Conservation (phyloP, 179 eudicot genomes). For the Beta macrorhiza region DNA sequence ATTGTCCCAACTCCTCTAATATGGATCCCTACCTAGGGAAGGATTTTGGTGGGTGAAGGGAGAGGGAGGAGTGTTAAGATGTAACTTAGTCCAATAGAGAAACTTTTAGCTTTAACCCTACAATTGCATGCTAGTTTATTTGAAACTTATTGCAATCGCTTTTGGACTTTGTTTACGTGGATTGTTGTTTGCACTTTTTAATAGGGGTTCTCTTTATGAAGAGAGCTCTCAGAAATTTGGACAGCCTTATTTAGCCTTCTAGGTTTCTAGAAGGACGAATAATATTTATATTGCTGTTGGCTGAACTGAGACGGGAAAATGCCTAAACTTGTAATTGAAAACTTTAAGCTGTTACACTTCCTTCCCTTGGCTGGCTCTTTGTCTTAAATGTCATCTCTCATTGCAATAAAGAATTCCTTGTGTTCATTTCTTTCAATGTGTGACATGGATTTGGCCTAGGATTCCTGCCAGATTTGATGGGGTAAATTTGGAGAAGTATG, state of each 20-base stretch:
- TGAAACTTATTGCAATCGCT: not conserved
- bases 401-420: no score
- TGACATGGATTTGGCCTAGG: no score
- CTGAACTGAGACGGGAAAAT: not conserved
- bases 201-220: not conserved
- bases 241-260: no score
- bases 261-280: not conserved
- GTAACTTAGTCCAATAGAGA: not conserved
- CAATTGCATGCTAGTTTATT: not conserved
- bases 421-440: no score
- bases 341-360: no score
- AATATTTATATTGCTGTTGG: not conserved
- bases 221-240: not conserved
- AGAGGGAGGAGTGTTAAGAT: no score
- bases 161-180: not conserved
- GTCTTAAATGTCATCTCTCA: no score
- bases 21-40: not conserved
- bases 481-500: no score
- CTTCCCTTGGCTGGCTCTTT: no score
- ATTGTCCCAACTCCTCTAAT: not conserved
- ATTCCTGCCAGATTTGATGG: no score
- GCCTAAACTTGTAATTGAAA: no score
- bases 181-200: not conserved
- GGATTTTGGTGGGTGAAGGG: not conserved
- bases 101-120: not conserved